Evolutionary conservation across 371 early-diverging fungal genomes (phyloP).

Genomic region (Synchytrium microbalum): DNA sequence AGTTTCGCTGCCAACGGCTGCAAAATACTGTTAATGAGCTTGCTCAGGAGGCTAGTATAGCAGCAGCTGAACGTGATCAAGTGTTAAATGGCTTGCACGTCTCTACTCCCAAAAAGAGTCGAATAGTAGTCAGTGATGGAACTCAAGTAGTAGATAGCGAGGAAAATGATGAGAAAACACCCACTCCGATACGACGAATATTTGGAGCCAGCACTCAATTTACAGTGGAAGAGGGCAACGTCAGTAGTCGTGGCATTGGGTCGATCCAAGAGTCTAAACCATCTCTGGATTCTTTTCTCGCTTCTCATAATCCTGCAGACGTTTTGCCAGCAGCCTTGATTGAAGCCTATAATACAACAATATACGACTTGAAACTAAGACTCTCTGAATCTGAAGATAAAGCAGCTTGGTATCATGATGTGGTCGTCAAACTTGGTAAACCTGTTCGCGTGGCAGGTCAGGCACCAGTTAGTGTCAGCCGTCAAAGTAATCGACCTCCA

Average conservation of each 20-base stretch:
- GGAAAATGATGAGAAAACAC: neutral
- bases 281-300: conserved; percentile 1
- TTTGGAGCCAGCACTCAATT: too few relatives aligned
- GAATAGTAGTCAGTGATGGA: conserved; percentile 6
- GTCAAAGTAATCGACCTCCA: too few relatives aligned
- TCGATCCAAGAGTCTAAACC: too few relatives aligned
- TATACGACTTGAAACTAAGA: conserved; percentile 24
- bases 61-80: conserved; percentile 23
- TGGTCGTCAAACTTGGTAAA: conserved; percentile 13
- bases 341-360: conserved; percentile 26
- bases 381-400: conserved; percentile 35
- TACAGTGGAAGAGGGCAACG: too few relatives aligned
- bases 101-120: conserved; percentile 1
- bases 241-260: too few relatives aligned
- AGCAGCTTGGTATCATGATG: conserved; percentile 40
- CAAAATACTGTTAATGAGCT: conserved; percentile 17
- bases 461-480: too few relatives aligned
- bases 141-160: conserved; percentile 6
- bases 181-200: too few relatives aligned
- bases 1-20: conserved; percentile 26
- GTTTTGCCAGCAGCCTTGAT: conserved; percentile 9
- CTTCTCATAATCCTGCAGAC: conserved; percentile 1
- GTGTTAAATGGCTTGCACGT: conserved; percentile 20
- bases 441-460: neutral
- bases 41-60: conserved; percentile 19